These are phyloP conservation scores for Leccinum barrowsii DNA, from an alignment of 768 basidiomycete genomes.

Conservation along the genomic window DNA sequence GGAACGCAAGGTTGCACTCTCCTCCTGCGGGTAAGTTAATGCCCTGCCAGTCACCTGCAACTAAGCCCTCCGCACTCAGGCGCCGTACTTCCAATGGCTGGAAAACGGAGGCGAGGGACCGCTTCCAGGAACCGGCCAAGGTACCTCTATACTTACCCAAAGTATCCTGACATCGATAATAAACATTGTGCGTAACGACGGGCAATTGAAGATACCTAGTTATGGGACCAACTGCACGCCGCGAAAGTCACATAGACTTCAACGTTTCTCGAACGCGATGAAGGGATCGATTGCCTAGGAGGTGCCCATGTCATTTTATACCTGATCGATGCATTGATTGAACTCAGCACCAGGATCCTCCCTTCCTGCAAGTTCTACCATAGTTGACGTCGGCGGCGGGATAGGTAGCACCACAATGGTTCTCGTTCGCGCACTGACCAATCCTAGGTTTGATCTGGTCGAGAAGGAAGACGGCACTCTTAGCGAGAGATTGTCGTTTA, in stretches of 20 bases:
- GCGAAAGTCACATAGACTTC: slow-evolving; percentile 49
- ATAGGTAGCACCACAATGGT: slow-evolving; percentile 52
- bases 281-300: slow-evolving; percentile 70
- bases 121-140: slow-evolving; percentile 21
- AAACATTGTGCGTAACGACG: neutral
- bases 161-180: neutral
- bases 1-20: neutral
- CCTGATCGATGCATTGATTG: neutral
- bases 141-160: slow-evolving; percentile 8
- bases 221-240: neutral
- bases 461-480: slow-evolving; percentile 1
- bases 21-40: neutral
- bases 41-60: neutral
- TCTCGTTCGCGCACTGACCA: slow-evolving; percentile 38
- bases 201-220: neutral
- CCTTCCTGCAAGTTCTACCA: slow-evolving; percentile 45
- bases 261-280: slow-evolving; percentile 76
- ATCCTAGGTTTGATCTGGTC: neutral
- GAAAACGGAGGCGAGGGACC: slow-evolving; percentile 49
- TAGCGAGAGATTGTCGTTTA: neutral
- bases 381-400: slow-evolving; percentile 71
- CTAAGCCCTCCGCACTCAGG: slow-evolving; percentile 30
- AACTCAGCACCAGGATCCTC: slow-evolving; percentile 43
- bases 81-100: slow-evolving; percentile 70
- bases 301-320: slow-evolving; percentile 19